Evolutionary conservation across 1,284 basidiomycete species (phyloP), one percentile per base, ranked within the genome.

Genomic region (Ceraceosorus bombacis): DNA sequence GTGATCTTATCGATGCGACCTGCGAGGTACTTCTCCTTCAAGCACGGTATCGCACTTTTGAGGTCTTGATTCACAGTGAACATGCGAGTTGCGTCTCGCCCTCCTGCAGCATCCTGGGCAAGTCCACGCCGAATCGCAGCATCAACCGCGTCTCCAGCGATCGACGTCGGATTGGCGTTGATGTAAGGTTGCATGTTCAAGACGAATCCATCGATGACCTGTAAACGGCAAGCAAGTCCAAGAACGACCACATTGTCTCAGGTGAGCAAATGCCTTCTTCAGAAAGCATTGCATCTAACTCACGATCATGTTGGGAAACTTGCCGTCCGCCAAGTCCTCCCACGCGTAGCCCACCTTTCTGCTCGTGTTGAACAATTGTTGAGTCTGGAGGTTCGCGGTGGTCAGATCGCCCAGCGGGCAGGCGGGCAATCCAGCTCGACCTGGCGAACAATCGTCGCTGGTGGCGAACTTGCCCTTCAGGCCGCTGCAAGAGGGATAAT

Each of bases 1-100:
- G 92, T 88, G 75, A 95, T 83, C 80, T 96, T 96, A 82, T 96
- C 93, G 66, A 99, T 96, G 76, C 88, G 88, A 12, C 95, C 95
- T 0, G 93, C 93, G 57, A 63, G 55, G 59, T 73, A 77, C 62
- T 69, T 70, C 60, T 73, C 59, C 36, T 63, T 57, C 2, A 77
- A 58, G 54, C 74, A 77, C n/a, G 64, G 63, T 38, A 77, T 65
- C 12, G 74, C 72, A 4, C 62, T 56, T 40, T 63, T 61, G 6
- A 68, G 59, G 15, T 60, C 58, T 6, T 58, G 52, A 37, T 66
- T 62, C 50, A 62, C 65, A 58, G 70, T 69, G 57, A 77, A 76
- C 40, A 63, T 56, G 58, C 70, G 63, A 51, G 94, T 97, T 0
- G 86, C 91, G 75, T 99, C 95, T 70, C 88, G 89, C 17, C 92